Conservation (phyloP, 148 eudicot genomes). For the Vaccinium macrocarpon region DNA sequence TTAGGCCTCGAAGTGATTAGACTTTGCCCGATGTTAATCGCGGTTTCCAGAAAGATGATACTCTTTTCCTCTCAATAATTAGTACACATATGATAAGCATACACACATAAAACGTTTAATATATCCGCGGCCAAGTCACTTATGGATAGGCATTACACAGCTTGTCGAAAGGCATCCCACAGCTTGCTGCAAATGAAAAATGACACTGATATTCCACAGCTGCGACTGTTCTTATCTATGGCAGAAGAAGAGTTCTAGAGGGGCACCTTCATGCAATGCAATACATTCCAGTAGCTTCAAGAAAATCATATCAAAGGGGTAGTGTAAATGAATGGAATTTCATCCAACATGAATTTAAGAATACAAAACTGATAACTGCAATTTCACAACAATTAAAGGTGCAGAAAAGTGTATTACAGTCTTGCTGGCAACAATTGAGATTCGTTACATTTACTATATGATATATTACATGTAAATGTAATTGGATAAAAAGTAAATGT, state of each 20-base stretch:
- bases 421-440: neutral
- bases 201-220: neutral
- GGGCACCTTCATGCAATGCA: too few species aligned
- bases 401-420: neutral
- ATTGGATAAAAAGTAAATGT: too few species aligned
- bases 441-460: too few species aligned
- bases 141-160: too few species aligned
- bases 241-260: too few species aligned
- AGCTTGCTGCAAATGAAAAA: neutral
- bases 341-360: neutral
- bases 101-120: neutral
- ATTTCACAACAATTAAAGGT: constrained; percentile 1
- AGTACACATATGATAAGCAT: neutral
- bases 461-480: too few species aligned
- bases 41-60: neutral
- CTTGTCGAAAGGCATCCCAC: neutral
- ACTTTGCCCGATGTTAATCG: neutral
- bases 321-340: neutral
- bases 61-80: neutral
- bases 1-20: neutral
- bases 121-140: neutral
- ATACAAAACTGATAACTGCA: neutral
- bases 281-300: neutral
- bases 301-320: neutral
- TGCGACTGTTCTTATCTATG: neutral